Evolutionary conservation across 257 asterid species (phyloP), one percentile per base, ranked within the genome.

Genomic region (Scutellaria galericulata): DNA sequence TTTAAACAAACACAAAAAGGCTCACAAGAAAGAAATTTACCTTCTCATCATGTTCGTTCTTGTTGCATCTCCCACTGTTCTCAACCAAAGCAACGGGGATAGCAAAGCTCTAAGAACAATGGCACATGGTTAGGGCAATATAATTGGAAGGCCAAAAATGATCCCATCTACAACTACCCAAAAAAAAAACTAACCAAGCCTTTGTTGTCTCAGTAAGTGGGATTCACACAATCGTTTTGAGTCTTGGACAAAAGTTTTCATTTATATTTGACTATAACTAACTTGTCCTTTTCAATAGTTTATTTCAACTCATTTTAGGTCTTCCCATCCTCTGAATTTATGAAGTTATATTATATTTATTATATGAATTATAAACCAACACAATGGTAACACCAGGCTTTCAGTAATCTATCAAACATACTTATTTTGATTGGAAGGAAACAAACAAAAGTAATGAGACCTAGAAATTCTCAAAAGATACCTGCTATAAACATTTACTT

Each of bases 1-100:
- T 31, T 31, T 31, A 0, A 31, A 31, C 37, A 3, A 31, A 31
- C 0, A 31, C 5, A 5, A 4, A 31, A 31, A 31, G 37, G 37
- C 37, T 55, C 3, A 10, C 4, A 3, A 41, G 50, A 47, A 52
- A 67, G 35, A 9, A 53, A 40, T 78, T 20, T 24, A 92, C 99
- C 99, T 92, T 95, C 80, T 95, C 99, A 3, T 92, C 98, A 15
- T 68, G 40, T 45, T 95, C 96, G 56, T 95, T 95, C 94, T 92
- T 95, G 86, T 82, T 84, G 71, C 99, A 92, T 76, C 99, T 88
- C 72, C 97, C 96, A 40, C 96, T 95, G 82, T 95, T 95, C 84
- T 95, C 99, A 75, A 92, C 99, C 87, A 95, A 83, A 71, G 91
- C 97, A 71, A 92, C 90, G 7, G 96, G 96, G 72, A 92, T 78